phyloP scores from a whole-genome alignment of 1,284 basidiomycete genomes.

The Veloporphyrellus conicus region DNA sequence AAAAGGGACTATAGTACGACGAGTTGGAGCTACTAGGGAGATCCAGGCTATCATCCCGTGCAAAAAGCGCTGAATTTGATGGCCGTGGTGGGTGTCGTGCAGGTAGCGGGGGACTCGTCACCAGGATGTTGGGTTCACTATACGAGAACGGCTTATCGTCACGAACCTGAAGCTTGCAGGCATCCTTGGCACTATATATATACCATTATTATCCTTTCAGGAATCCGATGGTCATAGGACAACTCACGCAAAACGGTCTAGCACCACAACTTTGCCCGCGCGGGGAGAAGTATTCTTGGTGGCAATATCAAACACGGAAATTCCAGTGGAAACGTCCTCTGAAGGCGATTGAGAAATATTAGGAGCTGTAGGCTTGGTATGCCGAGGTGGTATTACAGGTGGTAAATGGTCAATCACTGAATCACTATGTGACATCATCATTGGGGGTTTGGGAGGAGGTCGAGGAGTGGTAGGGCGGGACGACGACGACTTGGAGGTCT shows the following conservation, averaged over 20 bases:
- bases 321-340: slow-evolving; percentile 7
- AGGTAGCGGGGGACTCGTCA: slow-evolving; percentile 25
- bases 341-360: slow-evolving; percentile 7
- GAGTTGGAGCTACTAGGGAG: slow-evolving; percentile 20
- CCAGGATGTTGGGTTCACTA: slow-evolving; percentile 26
- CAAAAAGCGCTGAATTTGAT: slow-evolving; percentile 18
- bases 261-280: slow-evolving; percentile 11
- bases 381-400: slow-evolving; percentile 18
- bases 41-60: slow-evolving; percentile 23
- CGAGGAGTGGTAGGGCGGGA: slow-evolving; percentile 20
- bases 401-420: slow-evolving; percentile 9
- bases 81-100: slow-evolving; percentile 15
- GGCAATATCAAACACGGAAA: neutral
- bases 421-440: slow-evolving; percentile 23
- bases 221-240: neutral
- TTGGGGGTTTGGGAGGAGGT: slow-evolving; percentile 11
- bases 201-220: neutral
- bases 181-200: slow-evolving; percentile 9
- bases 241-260: slow-evolving; percentile 24
- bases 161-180: slow-evolving; percentile 3
- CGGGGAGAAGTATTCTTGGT: slow-evolving; percentile 5
- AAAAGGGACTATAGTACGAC: slow-evolving; percentile 29
- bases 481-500: slow-evolving; percentile 7
- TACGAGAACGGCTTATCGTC: slow-evolving; percentile 16
- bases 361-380: slow-evolving; percentile 3